A percentile compares a stretch with the other conserved stretches of the same genome.
Conservation (phyloP, 768 basidiomycete species). For the Wakefieldia striispora region DNA sequence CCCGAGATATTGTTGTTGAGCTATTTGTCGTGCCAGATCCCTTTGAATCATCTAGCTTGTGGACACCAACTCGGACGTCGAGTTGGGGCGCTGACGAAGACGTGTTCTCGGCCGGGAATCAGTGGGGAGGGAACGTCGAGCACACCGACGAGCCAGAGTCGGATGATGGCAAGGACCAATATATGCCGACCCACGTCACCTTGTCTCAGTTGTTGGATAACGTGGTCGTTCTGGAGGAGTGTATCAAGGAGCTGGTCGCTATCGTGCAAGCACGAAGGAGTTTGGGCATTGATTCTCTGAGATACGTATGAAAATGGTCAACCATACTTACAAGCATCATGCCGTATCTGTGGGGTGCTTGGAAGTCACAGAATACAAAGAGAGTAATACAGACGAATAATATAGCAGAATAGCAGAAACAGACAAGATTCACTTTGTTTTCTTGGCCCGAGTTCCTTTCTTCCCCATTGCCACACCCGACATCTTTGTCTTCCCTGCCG, state of each 20-base stretch:
- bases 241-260: conserved; percentile 88
- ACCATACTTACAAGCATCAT: conserved; percentile 2
- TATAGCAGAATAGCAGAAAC: too few relatives aligned
- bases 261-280: conserved; percentile 81
- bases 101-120: conserved; percentile 53
- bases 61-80: conserved; percentile 55
- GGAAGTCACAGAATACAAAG: not conserved
- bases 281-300: conserved; percentile 79
- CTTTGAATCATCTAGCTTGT: conserved; percentile 46
- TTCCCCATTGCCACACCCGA: conserved; percentile 26
- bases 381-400: not conserved
- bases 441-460: conserved; percentile 33
- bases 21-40: conserved; percentile 65
- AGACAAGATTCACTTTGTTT: conserved; percentile 25
- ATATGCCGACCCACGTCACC: conserved; percentile 50
- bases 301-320: conserved; percentile 54
- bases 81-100: conserved; percentile 64
- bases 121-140: conserved; percentile 38
- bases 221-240: conserved; percentile 91
- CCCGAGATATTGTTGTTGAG: conserved; percentile 66
- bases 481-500: conserved; percentile 44
- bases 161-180: conserved; percentile 25
- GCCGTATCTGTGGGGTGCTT: not conserved
- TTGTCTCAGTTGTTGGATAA: conserved; percentile 89
- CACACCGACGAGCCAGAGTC: conserved; percentile 14